Conservation (phyloP, 2,329 filamentous ascomycete species). For the Graphilbum fragrans region DNA sequence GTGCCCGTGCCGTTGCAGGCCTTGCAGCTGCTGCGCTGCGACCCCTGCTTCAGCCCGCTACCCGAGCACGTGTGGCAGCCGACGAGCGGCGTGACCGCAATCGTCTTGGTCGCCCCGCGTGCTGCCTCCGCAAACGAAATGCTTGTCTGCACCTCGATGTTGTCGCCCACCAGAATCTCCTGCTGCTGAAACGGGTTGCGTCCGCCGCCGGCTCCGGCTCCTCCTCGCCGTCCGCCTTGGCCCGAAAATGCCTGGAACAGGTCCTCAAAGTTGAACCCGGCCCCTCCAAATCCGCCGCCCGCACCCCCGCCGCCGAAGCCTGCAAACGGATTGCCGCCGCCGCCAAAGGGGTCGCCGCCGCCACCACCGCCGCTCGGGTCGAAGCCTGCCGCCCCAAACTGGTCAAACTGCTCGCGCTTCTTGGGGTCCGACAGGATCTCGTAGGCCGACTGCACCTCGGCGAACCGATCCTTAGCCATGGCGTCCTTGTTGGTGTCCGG, state of each 20-base stretch:
- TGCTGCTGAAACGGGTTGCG: conserved; percentile 57
- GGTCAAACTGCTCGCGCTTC: conserved; percentile 86
- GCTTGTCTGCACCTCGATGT: conserved; percentile 86
- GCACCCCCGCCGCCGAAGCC: conserved; percentile 42
- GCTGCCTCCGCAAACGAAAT: conserved; percentile 96
- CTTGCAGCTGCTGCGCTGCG: conserved; percentile 61
- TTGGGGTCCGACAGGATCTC: conserved; percentile 85
- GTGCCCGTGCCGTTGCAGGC: conserved; percentile 78
- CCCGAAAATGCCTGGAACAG: conserved; percentile 79
- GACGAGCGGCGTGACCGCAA: conserved; percentile 70
- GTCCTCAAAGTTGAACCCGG: conserved; percentile 91
- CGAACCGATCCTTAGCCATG: conserved; percentile 86
- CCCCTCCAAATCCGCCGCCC: conserved; percentile 54
- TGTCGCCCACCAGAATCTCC: conserved; percentile 82
- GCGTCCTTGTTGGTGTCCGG: conserved; percentile 96
- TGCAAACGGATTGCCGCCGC: conserved; percentile 43
- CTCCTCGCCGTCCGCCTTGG: conserved; percentile 25
- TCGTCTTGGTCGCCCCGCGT: conserved; percentile 80
- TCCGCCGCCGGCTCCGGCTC: conserved; percentile 27
- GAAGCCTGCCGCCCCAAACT: conserved; percentile 80
- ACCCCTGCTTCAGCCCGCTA: conserved; percentile 71
- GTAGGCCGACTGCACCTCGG: conserved; percentile 86
- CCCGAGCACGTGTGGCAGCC: conserved; percentile 75
- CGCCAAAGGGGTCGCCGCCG: conserved; percentile 48
- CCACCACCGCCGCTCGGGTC: conserved; percentile 48